Percentiles rank a stretch among this genome's conserved stretches.
Evolutionary conservation across 2,329 filamentous ascomycete genomes (phyloP).

Genomic region (Xylaria arbuscula): DNA sequence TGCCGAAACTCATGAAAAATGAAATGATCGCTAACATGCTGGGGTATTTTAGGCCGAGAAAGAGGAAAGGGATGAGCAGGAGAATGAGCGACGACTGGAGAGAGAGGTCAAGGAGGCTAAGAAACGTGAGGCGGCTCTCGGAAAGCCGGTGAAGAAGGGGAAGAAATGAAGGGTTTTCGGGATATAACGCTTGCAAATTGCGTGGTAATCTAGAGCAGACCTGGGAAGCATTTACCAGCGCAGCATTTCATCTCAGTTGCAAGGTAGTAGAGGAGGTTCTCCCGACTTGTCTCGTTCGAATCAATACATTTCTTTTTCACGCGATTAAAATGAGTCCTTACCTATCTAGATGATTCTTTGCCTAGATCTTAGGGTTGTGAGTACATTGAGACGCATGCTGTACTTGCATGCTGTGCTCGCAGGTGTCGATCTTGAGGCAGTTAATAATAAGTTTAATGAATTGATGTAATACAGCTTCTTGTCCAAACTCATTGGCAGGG

Average conservation of each 20-base stretch:
- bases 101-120: conserved; percentile 67
- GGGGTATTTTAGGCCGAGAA: conserved; percentile 63
- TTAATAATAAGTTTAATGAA: too few species aligned
- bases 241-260: conserved; percentile 1
- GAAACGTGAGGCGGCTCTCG: conserved; percentile 64
- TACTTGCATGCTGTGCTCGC: background rate
- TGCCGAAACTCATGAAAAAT: background rate
- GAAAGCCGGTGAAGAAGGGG: conserved; percentile 57
- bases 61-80: conserved; percentile 65
- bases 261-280: background rate
- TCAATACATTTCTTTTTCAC: background rate
- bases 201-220: background rate
- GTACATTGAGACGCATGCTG: background rate
- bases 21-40: conserved; percentile 41
- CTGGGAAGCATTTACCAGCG: conserved; percentile 7
- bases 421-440: too few species aligned
- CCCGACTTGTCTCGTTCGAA: background rate
- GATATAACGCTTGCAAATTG: background rate
- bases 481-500: too few species aligned
- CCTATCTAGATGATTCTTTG: background rate
- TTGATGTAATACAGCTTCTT: too few species aligned
- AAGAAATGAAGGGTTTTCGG: conserved; percentile 52
- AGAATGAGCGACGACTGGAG: conserved; percentile 61
- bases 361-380: background rate
- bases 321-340: too few species aligned